These are phyloP conservation scores for Amanita phalloides DNA, from an alignment of 768 basidiomycete species.

Conservation along the genomic window DNA sequence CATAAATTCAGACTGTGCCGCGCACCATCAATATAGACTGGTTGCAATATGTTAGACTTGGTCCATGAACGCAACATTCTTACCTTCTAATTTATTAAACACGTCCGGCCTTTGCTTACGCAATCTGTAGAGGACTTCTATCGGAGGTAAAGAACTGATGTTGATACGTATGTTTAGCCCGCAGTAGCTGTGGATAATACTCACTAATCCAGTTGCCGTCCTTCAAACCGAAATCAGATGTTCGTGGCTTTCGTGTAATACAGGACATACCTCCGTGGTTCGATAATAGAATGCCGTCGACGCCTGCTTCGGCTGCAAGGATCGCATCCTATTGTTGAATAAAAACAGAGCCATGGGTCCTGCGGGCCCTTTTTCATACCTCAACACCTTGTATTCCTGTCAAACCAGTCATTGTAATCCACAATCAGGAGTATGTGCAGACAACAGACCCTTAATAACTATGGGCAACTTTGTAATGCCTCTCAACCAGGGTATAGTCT, in stretches of 20 bases:
- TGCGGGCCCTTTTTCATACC: conserved; percentile 23
- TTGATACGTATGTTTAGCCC: background rate
- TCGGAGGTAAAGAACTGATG: conserved; percentile 58
- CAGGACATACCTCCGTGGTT: conserved; percentile 76
- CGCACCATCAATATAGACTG: conserved; percentile 81
- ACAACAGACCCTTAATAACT: conserved; percentile 53
- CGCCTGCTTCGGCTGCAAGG: conserved; percentile 72
- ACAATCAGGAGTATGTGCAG: background rate
- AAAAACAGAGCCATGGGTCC: background rate
- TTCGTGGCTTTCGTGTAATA: background rate
- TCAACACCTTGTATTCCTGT: conserved; percentile 67
- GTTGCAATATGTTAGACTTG: conserved; percentile 6
- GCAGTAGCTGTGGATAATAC: conserved; percentile 9
- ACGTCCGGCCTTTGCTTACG: conserved; percentile 67
- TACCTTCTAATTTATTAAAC: conserved; percentile 61
- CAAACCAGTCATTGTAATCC: background rate
- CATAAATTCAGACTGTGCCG: background rate
- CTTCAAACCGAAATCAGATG: conserved; percentile 19
- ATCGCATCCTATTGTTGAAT: conserved; percentile 61
- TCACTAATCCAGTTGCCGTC: conserved; percentile 76
- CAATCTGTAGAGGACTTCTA: conserved; percentile 70
- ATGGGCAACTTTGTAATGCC: conserved; percentile 61
- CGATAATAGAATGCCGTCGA: conserved; percentile 80
- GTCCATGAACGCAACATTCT: conserved; percentile 4
- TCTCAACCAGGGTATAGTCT: conserved; percentile 74